Evolutionary conservation across 306 rosid genomes (phyloP), one percentile per base, ranked within the genome.

Genomic region (Lathyrus oleraceus): DNA sequence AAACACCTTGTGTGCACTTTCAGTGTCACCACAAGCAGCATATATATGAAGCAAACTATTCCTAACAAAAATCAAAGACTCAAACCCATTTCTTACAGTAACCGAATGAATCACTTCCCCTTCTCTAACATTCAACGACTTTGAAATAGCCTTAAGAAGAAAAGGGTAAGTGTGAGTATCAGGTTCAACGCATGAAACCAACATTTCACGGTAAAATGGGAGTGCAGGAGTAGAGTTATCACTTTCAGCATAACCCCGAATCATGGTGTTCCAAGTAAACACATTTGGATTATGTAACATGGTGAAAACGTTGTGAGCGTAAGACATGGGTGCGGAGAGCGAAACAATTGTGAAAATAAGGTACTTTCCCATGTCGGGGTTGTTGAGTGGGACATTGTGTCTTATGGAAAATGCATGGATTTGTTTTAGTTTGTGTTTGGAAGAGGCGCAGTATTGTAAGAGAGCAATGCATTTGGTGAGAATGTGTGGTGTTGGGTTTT

Each of bases 151-250:
- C 75, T 85, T 85, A 2, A 85, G 78, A 49, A 85, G 85, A 77
- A 82, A 85, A 57, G 89, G 89, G 77, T 82, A 85, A 61, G 89
- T 85, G 52, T 85, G 86, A 10, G 86, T 82, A 68, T 85, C 89
- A 35, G 89, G 86, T 57, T 82, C 67, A 19, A 85, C 66, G 16
- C 66, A 27, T 10, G 77, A 79, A 32, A 35, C 39, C 3, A 36
- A 10, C 85, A 85, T 82, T 36, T 74, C 58, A 10, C 74, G 56
- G 54, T 85, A 85, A 1, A 82, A 47, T 35, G 16, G 15, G 67
- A 85, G 30, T 5, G 86, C 89, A 56, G 47, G 83, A 10, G 11
- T 15, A 0, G 86, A 74, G 32, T 67, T 59, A 6, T 82, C 60
- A 38, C 75, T 73, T 36, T 77, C 83, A 35, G 89, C 86, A 10